Percentiles rank a stretch among this genome's conserved stretches.
These are phyloP conservation scores for Hygrocybe punicea DNA, from an alignment of 768 basidiomycete species.

Conservation along the genomic window DNA sequence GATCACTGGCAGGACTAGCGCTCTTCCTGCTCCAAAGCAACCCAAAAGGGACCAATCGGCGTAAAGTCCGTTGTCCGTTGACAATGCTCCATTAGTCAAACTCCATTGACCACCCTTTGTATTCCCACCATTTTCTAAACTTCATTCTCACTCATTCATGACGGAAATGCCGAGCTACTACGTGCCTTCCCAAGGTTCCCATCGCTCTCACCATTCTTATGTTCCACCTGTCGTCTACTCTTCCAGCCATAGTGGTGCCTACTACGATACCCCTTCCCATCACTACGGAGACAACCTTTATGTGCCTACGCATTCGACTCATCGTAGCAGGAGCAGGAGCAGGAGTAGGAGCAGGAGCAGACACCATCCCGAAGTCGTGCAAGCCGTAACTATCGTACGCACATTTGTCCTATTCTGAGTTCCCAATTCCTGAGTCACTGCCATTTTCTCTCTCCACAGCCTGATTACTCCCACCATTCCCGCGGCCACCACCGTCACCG, in stretches of 20 bases:
- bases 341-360: slow-evolving; percentile 1
- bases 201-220: slow-evolving; percentile 28
- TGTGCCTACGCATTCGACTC: not conserved
- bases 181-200: slow-evolving; percentile 17
- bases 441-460: not conserved
- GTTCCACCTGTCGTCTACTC: slow-evolving; percentile 34
- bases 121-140: not conserved
- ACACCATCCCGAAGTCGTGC: not conserved
- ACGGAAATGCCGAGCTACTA: not conserved
- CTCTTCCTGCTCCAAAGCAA: not conserved
- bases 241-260: slow-evolving; percentile 13
- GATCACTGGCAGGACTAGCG: too few species aligned
- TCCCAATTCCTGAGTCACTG: not conserved
- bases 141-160: not conserved
- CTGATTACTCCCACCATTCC: slow-evolving; percentile 13
- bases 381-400: not conserved
- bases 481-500: slow-evolving; percentile 24
- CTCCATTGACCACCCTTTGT: too few species aligned
- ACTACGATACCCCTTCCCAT: slow-evolving; percentile 12
- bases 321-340: not conserved
- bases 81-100: too few species aligned
- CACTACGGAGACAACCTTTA: not conserved
- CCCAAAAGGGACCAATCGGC: not conserved
- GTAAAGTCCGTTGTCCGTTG: not conserved
- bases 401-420: not conserved